Evolutionary conservation across 2,329 filamentous ascomycete genomes (phyloP).

Genomic region (Geoglossum cookeanum): DNA sequence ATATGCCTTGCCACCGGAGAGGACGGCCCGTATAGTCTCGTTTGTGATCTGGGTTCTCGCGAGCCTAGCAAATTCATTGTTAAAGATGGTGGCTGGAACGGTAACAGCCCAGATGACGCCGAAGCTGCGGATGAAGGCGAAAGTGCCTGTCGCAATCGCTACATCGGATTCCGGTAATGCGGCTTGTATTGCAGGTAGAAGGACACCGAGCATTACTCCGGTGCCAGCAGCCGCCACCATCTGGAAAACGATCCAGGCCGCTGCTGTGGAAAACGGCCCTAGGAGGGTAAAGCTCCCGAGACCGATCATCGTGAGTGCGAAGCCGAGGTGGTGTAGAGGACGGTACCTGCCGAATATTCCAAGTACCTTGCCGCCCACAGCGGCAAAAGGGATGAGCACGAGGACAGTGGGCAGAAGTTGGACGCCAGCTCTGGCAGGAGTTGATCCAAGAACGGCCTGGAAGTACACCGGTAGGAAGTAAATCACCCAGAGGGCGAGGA

Average conservation of each 20-base stretch:
- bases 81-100: slow-evolving; percentile 26
- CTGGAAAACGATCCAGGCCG: too few relatives aligned
- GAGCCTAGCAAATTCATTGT: slow-evolving; percentile 4
- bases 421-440: slow-evolving; percentile 19
- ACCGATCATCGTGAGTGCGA: too few relatives aligned
- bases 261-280: too few relatives aligned
- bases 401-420: slow-evolving; percentile 16
- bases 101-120: slow-evolving; percentile 29
- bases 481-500: slow-evolving; percentile 11
- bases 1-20: too few relatives aligned
- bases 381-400: slow-evolving; percentile 8
- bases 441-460: slow-evolving; percentile 21
- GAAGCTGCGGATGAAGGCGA: slow-evolving; percentile 28
- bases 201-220: not conserved
- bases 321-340: too few relatives aligned
- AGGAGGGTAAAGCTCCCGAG: too few relatives aligned
- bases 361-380: too few relatives aligned
- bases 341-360: too few relatives aligned
- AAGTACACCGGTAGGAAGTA: slow-evolving; percentile 29
- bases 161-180: slow-evolving; percentile 20
- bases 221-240: too few relatives aligned
- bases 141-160: slow-evolving; percentile 22
- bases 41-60: too few relatives aligned
- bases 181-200: slow-evolving; percentile 8
- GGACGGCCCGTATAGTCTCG: too few relatives aligned